Percentiles rank a stretch among this genome's conserved stretches.
phyloP scores from a whole-genome alignment of 371 early-diverging fungal species.

The Mucor irregularis region DNA sequence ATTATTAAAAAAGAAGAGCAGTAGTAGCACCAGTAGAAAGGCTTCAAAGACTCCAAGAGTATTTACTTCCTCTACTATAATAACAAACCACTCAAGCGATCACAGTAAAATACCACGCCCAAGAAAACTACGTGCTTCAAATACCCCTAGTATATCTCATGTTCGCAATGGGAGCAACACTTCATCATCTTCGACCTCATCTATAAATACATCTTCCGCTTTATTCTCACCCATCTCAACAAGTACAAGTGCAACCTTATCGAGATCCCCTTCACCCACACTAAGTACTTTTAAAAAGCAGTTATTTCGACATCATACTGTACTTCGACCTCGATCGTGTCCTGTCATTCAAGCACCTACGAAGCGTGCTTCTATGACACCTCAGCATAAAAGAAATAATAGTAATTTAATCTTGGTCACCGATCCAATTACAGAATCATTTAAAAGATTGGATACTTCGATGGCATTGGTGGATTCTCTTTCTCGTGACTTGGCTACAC shows the following conservation, averaged over 20 bases:
- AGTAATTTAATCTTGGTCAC: neutral
- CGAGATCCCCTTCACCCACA: conserved; percentile 22
- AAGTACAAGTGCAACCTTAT: conserved; percentile 15
- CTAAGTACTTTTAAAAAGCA: conserved; percentile 4
- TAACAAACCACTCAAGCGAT: neutral
- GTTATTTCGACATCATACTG: conserved; percentile 13
- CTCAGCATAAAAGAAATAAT: conserved; percentile 1
- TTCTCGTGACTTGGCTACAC: conserved; percentile 42
- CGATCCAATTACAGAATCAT: conserved; percentile 40
- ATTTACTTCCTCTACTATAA: conserved; percentile 5
- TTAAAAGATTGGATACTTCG: conserved; percentile 39
- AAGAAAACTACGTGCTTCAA: conserved; percentile 12
- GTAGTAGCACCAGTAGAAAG: neutral
- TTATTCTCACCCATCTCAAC: conserved; percentile 16
- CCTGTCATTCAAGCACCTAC: conserved; percentile 9
- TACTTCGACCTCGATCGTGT: conserved; percentile 12
- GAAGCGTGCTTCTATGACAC: conserved; percentile 2
- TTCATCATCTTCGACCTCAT: conserved; percentile 10
- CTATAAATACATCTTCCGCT: conserved; percentile 5
- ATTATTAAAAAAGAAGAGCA: neutral
- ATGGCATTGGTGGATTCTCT: conserved; percentile 50
- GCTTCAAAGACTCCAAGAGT: conserved; percentile 8
- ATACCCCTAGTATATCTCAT: no score
- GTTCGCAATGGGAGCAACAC: neutral
- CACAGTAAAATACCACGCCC: conserved; percentile 29